A percentile compares a stretch with the other conserved stretches of the same genome.
These are phyloP conservation scores for Nyctanthes arbortristis DNA, from an alignment of 257 asterid species.

Conservation along the genomic window DNA sequence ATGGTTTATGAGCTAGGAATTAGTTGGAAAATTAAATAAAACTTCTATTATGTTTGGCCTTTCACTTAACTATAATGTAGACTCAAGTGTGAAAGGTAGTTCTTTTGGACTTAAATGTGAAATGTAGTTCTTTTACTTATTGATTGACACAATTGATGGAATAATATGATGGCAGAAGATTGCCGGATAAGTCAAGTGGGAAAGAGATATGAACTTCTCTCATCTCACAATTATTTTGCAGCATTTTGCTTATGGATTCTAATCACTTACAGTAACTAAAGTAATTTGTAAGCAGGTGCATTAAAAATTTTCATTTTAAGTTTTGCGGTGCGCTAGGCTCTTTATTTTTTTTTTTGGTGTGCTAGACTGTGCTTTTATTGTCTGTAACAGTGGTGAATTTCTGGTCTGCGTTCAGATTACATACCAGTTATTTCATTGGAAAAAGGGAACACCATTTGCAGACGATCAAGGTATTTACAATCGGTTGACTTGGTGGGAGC, in stretches of 20 bases:
- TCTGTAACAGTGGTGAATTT: not conserved
- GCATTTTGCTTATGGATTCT: not conserved
- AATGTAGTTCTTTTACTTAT: not conserved
- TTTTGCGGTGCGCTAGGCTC: not conserved
- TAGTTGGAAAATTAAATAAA: not conserved
- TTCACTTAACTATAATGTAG: not conserved
- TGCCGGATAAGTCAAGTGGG: not conserved
- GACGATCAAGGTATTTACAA: constrained; percentile 10
- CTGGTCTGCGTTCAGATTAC: not conserved
- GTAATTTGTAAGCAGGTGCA: not conserved
- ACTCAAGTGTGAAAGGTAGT: no score
- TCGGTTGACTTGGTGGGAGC: constrained; percentile 18
- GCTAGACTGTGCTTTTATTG: not conserved
- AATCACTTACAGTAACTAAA: not conserved
- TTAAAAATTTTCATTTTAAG: not conserved
- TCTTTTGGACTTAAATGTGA: not conserved
- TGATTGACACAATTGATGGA: not conserved
- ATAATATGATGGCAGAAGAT: not conserved
- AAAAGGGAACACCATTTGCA: constrained; percentile 14
- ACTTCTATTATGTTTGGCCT: not conserved
- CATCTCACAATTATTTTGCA: not conserved
- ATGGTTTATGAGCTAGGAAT: not conserved
- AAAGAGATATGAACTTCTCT: not conserved
- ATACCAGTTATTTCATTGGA: constrained; percentile 8
- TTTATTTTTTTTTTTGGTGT: no score